A percentile compares a stretch with the other conserved stretches of the same genome.
These are phyloP conservation scores for Globisporangium alternatum DNA, from an alignment of 352 stramenopile genomes.

Conservation along the genomic window DNA sequence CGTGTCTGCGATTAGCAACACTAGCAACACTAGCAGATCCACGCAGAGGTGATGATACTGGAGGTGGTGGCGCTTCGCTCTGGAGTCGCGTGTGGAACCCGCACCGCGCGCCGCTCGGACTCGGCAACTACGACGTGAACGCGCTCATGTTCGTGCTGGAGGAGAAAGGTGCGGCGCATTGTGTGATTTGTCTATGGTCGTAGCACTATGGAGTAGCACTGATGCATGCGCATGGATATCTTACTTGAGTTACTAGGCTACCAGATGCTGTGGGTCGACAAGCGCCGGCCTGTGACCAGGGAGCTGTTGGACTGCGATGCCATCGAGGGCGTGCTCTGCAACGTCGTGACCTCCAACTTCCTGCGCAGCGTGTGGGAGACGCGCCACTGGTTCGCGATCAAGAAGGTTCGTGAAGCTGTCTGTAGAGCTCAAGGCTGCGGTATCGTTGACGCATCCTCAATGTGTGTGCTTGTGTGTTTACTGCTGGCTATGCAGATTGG, in stretches of 20 bases:
- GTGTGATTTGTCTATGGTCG: not conserved
- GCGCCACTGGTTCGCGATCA: conserved; percentile 80
- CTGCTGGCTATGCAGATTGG: conserved; percentile 29
- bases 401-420: conserved; percentile 27
- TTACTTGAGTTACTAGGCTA: conserved; percentile 32
- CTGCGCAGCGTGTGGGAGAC: conserved; percentile 53
- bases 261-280: conserved; percentile 68
- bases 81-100: conserved; percentile 51
- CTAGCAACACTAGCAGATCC: conserved; percentile 17
- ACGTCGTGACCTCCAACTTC: conserved; percentile 48
- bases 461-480: not conserved
- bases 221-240: too few relatives aligned
- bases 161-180: conserved; percentile 35
- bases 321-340: conserved; percentile 61
- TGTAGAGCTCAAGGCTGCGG: not conserved
- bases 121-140: conserved; percentile 85
- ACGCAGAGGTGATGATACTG: not conserved
- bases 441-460: not conserved
- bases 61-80: conserved; percentile 14
- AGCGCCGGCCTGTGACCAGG: conserved; percentile 38
- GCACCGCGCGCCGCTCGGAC: conserved; percentile 54
- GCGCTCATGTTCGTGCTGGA: conserved; percentile 62
- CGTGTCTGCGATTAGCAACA: conserved; percentile 30
- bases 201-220: not conserved
- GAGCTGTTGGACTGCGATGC: conserved; percentile 44